A percentile compares a stretch with the other conserved stretches of the same genome.
Evolutionary conservation across 176 grass and related monocot species (phyloP).

Genomic region (Poa annua): DNA sequence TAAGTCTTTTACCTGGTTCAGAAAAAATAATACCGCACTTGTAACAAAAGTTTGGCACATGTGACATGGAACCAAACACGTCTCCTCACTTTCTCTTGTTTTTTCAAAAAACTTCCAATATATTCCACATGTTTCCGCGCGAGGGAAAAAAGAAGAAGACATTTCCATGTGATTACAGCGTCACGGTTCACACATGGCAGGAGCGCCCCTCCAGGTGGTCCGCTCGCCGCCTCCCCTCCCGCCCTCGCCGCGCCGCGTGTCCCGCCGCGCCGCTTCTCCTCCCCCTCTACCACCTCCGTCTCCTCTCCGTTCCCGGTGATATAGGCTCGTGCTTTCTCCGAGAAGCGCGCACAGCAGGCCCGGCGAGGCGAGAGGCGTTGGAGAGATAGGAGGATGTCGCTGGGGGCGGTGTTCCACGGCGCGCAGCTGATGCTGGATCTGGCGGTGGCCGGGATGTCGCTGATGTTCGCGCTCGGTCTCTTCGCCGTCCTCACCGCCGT

Average conservation of each 20-base stretch:
- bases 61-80: no score
- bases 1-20: no score
- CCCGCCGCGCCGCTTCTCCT: slow-evolving; percentile 22
- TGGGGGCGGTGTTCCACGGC: slow-evolving; percentile 59
- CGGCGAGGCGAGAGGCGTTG: slow-evolving; percentile 1
- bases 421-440: slow-evolving; percentile 78
- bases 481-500: slow-evolving; percentile 74
- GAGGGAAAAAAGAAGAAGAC: neutral
- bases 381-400: slow-evolving; percentile 10
- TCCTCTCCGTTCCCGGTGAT: neutral
- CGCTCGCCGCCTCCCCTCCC: slow-evolving; percentile 37
- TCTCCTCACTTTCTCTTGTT: neutral
- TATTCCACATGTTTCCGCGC: neutral
- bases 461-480: slow-evolving; percentile 65
- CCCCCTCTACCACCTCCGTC: neutral
- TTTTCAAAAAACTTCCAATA: neutral
- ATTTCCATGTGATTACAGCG: neutral
- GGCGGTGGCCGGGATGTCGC: slow-evolving; percentile 74
- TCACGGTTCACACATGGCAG: slow-evolving; percentile 23
- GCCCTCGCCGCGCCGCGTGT: slow-evolving; percentile 46
- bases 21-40: no score
- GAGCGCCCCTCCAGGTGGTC: slow-evolving; percentile 42
- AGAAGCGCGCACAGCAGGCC: slow-evolving; percentile 23
- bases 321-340: slow-evolving; percentile 29
- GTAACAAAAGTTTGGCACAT: no score